phyloP scores from a whole-genome alignment of 2,329 filamentous ascomycete species.

The Ceratocystis cacaofunesta region DNA sequence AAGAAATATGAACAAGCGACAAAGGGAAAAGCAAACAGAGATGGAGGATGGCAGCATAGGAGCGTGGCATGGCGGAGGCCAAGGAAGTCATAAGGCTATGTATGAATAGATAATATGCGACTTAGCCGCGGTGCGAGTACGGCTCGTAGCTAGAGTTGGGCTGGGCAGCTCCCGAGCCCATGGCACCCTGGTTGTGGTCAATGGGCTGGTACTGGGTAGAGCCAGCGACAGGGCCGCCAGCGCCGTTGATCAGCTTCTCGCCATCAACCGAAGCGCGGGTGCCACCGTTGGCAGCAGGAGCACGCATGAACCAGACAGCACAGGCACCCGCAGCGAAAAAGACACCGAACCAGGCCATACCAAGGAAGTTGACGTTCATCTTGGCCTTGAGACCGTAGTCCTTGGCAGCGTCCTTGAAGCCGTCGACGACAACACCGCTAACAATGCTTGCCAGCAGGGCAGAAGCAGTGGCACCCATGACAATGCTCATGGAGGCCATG shows the following conservation, averaged over 20 bases:
- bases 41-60: neutral
- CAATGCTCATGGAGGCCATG: constrained; percentile 45
- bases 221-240: constrained; percentile 21
- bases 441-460: constrained; percentile 62
- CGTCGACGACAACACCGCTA: constrained; percentile 52
- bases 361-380: constrained; percentile 56
- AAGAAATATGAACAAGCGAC: neutral
- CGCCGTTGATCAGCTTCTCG: constrained; percentile 20
- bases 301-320: constrained; percentile 83
- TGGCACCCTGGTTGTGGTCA: constrained; percentile 23
- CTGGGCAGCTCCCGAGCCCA: constrained; percentile 26
- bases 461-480: constrained; percentile 40
- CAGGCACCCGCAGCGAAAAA: constrained; percentile 60
- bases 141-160: constrained; percentile 44
- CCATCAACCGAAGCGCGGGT: constrained; percentile 34
- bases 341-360: constrained; percentile 62
- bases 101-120: neutral
- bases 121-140: constrained; percentile 42
- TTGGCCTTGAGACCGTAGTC: constrained; percentile 54
- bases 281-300: constrained; percentile 28
- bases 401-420: constrained; percentile 51
- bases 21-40: neutral
- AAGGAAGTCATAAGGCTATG: too few species aligned
- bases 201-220: constrained; percentile 27
- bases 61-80: neutral